Conservation (phyloP, 2,329 filamentous ascomycete genomes). For the Fusarium chlamydosporum region DNA sequence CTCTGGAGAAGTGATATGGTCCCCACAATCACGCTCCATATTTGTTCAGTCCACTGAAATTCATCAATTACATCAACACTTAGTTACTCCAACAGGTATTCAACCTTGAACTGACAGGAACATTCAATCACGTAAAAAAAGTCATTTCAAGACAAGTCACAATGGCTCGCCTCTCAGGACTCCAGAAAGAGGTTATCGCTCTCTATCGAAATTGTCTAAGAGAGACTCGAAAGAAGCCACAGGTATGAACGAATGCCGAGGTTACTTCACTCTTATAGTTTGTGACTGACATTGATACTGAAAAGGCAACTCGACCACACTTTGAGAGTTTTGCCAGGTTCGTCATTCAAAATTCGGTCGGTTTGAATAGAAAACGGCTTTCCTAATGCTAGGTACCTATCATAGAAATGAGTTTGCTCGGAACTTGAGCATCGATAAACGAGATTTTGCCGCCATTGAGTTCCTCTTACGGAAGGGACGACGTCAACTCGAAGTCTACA, state of each 20-base stretch:
- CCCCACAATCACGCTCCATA: conserved; percentile 31
- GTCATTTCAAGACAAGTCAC: background rate
- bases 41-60: conserved; percentile 14
- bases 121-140: background rate
- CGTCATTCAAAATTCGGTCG: conserved; percentile 36
- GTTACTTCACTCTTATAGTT: background rate
- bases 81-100: conserved; percentile 19
- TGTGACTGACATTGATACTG: conserved; percentile 29
- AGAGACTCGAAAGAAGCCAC: conserved; percentile 83
- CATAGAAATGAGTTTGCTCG: conserved; percentile 81
- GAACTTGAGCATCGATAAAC: conserved; percentile 77
- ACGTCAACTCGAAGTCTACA: conserved; percentile 85
- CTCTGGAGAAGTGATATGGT: background rate
- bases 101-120: conserved; percentile 18
- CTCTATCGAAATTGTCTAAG: conserved; percentile 90
- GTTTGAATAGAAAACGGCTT: background rate
- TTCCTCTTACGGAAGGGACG: conserved; percentile 85
- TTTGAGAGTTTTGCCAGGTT: conserved; percentile 76
- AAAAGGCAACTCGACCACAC: conserved; percentile 66
- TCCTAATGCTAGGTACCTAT: conserved; percentile 54
- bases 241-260: conserved; percentile 60
- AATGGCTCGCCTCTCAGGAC: conserved; percentile 74
- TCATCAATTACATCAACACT: conserved; percentile 21
- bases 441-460: conserved; percentile 88
- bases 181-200: conserved; percentile 89